phyloP scores from a whole-genome alignment of 257 asterid species.

The Solanum raphanifolium region DNA sequence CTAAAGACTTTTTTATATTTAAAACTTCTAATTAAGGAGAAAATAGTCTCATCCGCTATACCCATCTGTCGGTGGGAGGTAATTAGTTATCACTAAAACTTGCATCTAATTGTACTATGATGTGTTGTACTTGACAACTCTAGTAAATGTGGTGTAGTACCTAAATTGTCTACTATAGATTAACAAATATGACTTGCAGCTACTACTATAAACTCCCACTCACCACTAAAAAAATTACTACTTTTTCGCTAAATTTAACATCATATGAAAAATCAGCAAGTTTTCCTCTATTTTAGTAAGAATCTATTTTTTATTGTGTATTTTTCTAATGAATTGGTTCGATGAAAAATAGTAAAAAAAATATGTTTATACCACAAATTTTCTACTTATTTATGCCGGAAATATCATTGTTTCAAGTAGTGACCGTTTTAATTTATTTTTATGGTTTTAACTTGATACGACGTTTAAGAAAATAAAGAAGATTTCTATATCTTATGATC shows the following conservation, averaged over 20 bases:
- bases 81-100: not conserved
- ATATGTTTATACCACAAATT: too few species aligned
- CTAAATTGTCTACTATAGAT: not conserved
- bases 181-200: not conserved
- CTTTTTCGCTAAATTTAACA: not conserved
- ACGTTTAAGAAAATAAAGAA: too few species aligned
- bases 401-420: not conserved
- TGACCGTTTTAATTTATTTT: not conserved
- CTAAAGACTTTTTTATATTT: too few species aligned
- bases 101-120: not conserved
- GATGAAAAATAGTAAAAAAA: not conserved
- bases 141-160: not conserved
- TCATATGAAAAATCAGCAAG: not conserved
- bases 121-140: not conserved
- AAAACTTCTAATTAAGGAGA: too few species aligned
- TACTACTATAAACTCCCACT: not conserved
- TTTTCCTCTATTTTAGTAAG: too few species aligned
- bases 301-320: not conserved
- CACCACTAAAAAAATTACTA: too few species aligned
- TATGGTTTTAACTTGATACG: not conserved
- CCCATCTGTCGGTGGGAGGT: fast-evolving
- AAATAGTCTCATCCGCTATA: too few species aligned
- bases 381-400: not conserved
- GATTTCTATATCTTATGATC: not conserved
- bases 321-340: not conserved